Evolutionary conservation across 106 monocot species (phyloP), one percentile per base, ranked within the genome.

Genomic region (Cymbidium sinense): DNA sequence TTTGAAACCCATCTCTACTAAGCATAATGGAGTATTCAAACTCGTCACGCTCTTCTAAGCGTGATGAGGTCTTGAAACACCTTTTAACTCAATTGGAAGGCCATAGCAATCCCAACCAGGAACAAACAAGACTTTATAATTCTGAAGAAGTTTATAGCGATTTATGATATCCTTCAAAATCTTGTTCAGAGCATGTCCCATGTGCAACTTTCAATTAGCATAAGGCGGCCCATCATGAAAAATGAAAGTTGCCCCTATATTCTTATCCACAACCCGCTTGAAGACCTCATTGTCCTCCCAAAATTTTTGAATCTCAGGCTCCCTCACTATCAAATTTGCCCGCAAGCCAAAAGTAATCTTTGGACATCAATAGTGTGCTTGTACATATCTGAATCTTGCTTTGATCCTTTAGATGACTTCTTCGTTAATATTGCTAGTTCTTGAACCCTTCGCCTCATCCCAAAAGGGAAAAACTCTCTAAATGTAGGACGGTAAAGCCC

Each of bases 21-120:
- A n/a, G n/a, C n/a, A n/a, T n/a, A n/a, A n/a, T n/a, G n/a, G n/a
- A n/a, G n/a, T n/a, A n/a, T n/a, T n/a, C n/a, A n/a, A n/a, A n/a
- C n/a, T n/a, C n/a, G n/a, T n/a, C n/a, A n/a, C n/a, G n/a, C n/a
- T n/a, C n/a, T n/a, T n/a, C n/a, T n/a, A n/a, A n/a, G n/a, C n/a
- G n/a, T n/a, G n/a, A n/a, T n/a, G n/a, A n/a, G n/a, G n/a, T n/a
- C n/a, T n/a, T n/a, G n/a, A n/a, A n/a, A n/a, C n/a, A n/a, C 96
- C 96, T 94, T 96, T 96, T 73, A 93, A 79, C 77, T 96, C 96
- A 70, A 96, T 96, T 43, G 96, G 96, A 71, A 96, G 87, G 27
- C 96, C 96, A 83, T 96, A 93, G 61, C 96, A 96, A 78, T 96
- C 96, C 96, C 96, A 96, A 15, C 96, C 96, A 64, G 96, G 96